These are phyloP conservation scores for Didymella pinodella DNA, from an alignment of 2,329 filamentous ascomycete species.

Conservation along the genomic window DNA sequence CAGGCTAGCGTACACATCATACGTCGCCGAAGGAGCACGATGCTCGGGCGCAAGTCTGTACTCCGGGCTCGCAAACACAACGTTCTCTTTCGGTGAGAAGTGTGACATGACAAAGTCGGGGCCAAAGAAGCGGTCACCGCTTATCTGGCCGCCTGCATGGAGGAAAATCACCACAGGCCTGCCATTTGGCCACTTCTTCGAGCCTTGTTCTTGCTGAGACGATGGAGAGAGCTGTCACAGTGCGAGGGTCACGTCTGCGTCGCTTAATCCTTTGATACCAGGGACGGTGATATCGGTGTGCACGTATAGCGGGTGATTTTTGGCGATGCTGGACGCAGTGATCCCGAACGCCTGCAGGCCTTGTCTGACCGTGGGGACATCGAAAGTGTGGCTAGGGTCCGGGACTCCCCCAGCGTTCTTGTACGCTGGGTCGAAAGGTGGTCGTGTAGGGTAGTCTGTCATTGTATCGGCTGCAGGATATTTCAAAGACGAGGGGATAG, in stretches of 20 bases:
- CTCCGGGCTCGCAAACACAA: slow-evolving; percentile 39
- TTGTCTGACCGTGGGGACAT: neutral
- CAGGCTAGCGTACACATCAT: slow-evolving; percentile 34
- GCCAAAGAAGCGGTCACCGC: slow-evolving; percentile 36
- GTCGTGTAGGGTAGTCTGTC: neutral
- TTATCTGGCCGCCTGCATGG: slow-evolving; percentile 56
- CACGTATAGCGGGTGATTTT: slow-evolving; percentile 1
- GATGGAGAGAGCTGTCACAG: neutral
- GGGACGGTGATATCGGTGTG: slow-evolving; percentile 4
- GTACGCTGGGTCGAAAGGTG: slow-evolving; percentile 12
- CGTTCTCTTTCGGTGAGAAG: slow-evolving; percentile 31
- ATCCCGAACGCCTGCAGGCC: neutral
- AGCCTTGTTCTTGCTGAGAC: neutral
- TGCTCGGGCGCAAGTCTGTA: slow-evolving; percentile 57
- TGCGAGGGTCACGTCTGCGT: slow-evolving; percentile 1
- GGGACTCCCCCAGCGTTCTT: neutral
- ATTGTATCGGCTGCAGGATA: neutral
- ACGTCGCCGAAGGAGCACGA: slow-evolving; percentile 49
- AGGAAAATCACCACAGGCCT: slow-evolving; percentile 33
- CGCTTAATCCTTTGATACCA: neutral
- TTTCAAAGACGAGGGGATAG: neutral
- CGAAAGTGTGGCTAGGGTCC: neutral
- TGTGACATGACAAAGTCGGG: slow-evolving; percentile 37
- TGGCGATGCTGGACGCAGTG: neutral
- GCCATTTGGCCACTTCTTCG: neutral